These are phyloP conservation scores for Mycena capillaripes DNA, from an alignment of 768 basidiomycete genomes.

Conservation along the genomic window DNA sequence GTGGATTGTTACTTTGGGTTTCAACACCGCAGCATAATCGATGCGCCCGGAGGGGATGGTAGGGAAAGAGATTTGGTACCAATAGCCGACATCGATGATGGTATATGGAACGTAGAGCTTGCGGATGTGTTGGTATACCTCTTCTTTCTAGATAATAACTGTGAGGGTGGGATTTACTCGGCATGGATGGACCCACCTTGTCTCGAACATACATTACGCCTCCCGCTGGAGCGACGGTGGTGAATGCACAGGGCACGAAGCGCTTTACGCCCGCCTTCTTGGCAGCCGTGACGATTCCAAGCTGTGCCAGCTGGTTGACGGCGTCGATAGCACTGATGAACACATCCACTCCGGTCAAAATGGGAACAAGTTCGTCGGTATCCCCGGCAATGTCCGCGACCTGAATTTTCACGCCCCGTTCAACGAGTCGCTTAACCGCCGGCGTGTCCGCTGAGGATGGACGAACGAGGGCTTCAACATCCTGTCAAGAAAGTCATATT, in stretches of 20 bases:
- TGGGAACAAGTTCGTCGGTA: not conserved
- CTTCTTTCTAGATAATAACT: conserved; percentile 40
- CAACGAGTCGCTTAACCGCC: not conserved
- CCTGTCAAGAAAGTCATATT: not conserved
- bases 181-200: not conserved
- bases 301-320: conserved; percentile 1
- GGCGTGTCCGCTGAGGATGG: conserved; percentile 9
- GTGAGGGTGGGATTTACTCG: no score
- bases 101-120: conserved; percentile 44
- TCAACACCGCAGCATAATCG: conserved; percentile 14
- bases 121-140: conserved; percentile 41
- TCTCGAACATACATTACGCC: no score
- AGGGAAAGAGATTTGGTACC: conserved; percentile 42
- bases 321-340: conserved; percentile 25
- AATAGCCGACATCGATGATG: conserved; percentile 49
- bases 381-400: conserved; percentile 12
- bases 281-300: conserved; percentile 12
- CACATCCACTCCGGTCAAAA: conserved; percentile 17
- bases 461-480: conserved; percentile 19
- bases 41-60: conserved; percentile 28
- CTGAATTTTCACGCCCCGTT: conserved; percentile 12
- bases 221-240: conserved; percentile 6
- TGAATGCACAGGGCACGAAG: conserved; percentile 26
- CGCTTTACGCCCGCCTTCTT: conserved; percentile 26
- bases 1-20: conserved; percentile 33